Base-by-base conservation (phyloP, 768 basidiomycete species). In the Auricularia sp. region DNA sequence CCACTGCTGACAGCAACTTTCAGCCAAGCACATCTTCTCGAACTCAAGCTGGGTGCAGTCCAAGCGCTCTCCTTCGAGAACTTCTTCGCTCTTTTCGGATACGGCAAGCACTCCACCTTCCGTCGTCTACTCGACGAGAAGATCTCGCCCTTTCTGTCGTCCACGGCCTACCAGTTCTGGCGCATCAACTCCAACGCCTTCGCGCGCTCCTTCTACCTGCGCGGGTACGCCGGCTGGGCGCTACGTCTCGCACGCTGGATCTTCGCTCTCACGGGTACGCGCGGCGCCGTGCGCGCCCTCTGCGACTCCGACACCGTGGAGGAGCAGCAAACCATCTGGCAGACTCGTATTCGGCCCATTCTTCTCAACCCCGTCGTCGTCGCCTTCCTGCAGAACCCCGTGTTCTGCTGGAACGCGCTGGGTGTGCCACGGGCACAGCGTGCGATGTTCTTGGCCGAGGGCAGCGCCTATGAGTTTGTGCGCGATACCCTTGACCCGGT, bases 151-250 rank as follows among this genome's bases (percentile, higher is more conserved):
- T 78, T 82, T 68, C 79, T 91, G 18, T 88, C 89, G 33, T 86
- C 86, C 18, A 79, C 79, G 65, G 87, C 88, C 1, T 90, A 88
- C 74, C 85, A 87, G 65, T 90, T 89, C 76, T 91, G 90, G 90
- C 79, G 83, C 65, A 75, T 83, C 68, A 86, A 90, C 68, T 77
- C 78, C 63, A 69, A 75, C 39, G 72, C 75, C 23, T 81, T 80
- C 69, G 69, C 73, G 2, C 76, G 79, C 2, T 81, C 81, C 8
- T 91, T 90, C 73, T 90, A 90, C 72, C 75, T 81, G 69, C 80
- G 79, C 43, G 89, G 89, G 11, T 89, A 90, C 71, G 82, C 80
- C 61, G 85, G 84, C 2, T 81, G 80, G 77, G 88, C 88, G 2
- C 78, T 91, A 12, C 83, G 86, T 47, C 76, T 89, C 18, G 84